Percentiles rank a stretch among this genome's conserved stretches.
phyloP scores from a whole-genome alignment of 2,329 filamentous ascomycete species.

The Ilyonectria destructans region DNA sequence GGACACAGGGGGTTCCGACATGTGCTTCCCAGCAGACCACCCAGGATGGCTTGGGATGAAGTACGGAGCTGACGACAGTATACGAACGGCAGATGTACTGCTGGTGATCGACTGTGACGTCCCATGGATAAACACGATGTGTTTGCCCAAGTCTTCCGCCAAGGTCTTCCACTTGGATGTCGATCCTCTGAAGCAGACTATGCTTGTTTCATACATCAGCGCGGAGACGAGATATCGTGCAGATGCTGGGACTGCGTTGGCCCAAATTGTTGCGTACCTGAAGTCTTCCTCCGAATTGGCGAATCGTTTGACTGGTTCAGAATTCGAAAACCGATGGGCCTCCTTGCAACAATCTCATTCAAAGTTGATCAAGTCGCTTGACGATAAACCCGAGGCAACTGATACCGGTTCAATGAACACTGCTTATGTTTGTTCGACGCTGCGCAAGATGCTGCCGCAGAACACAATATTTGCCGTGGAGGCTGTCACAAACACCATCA shows the following conservation, averaged over 20 bases:
- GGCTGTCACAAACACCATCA: slow-evolving; percentile 79
- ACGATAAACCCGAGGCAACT: slow-evolving; percentile 66
- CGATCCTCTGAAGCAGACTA: slow-evolving; percentile 78
- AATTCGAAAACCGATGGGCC: neutral
- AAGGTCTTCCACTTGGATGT: slow-evolving; percentile 75
- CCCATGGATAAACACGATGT: slow-evolving; percentile 88
- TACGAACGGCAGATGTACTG: slow-evolving; percentile 85
- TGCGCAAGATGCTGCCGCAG: slow-evolving; percentile 51
- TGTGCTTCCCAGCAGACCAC: slow-evolving; percentile 83
- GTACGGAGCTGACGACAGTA: slow-evolving; percentile 80
- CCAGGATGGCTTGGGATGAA: slow-evolving; percentile 78
- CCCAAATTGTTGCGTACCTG: slow-evolving; percentile 73
- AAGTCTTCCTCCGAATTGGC: slow-evolving; percentile 62
- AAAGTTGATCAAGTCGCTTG: slow-evolving; percentile 62
- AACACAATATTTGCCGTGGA: slow-evolving; percentile 82
- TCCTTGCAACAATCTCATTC: neutral
- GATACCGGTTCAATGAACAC: slow-evolving; percentile 34
- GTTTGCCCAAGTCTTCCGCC: slow-evolving; percentile 66
- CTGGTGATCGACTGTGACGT: slow-evolving; percentile 90
- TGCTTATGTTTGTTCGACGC: slow-evolving; percentile 41
- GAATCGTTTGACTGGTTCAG: slow-evolving; percentile 61
- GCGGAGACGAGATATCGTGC: slow-evolving; percentile 77
- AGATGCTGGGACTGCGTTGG: slow-evolving; percentile 75
- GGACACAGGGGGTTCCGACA: slow-evolving; percentile 83
- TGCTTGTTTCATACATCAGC: slow-evolving; percentile 80